Evolutionary conservation across 208 protist genomes (phyloP).

Genomic region (Leishmania gerbilli): DNA sequence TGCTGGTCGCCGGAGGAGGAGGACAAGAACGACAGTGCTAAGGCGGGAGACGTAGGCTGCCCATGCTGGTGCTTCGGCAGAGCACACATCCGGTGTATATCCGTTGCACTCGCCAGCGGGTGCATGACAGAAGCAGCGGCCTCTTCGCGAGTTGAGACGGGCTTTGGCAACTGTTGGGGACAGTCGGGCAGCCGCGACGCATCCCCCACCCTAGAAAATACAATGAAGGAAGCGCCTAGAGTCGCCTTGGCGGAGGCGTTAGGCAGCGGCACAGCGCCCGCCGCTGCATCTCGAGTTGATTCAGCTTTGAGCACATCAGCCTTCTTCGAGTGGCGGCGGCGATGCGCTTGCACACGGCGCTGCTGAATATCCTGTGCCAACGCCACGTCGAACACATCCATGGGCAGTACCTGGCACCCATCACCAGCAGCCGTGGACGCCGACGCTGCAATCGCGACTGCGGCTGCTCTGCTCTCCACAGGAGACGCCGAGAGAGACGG

Average conservation of each 20-base stretch:
- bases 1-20: not conserved
- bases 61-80: not conserved
- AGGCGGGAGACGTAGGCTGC: not conserved
- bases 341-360: slow-evolving; percentile 2
- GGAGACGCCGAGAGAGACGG: not conserved
- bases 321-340: not conserved
- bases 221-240: not conserved
- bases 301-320: not conserved
- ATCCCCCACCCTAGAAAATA: not conserved
- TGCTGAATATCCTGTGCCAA: slow-evolving; percentile 15
- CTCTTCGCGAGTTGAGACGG: not conserved
- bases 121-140: not conserved
- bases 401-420: not conserved
- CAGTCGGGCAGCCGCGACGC: too few species aligned
- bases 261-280: not conserved
- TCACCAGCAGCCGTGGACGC: not conserved
- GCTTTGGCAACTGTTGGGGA: not conserved
- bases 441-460: not conserved
- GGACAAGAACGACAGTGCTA: not conserved
- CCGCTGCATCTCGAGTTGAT: not conserved
- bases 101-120: not conserved
- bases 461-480: not conserved
- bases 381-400: slow-evolving; percentile 25
- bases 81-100: not conserved
- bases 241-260: not conserved